Evolutionary conservation across 2,329 filamentous ascomycete genomes (phyloP).

Genomic region (Colletotrichum lindemuthianum): DNA sequence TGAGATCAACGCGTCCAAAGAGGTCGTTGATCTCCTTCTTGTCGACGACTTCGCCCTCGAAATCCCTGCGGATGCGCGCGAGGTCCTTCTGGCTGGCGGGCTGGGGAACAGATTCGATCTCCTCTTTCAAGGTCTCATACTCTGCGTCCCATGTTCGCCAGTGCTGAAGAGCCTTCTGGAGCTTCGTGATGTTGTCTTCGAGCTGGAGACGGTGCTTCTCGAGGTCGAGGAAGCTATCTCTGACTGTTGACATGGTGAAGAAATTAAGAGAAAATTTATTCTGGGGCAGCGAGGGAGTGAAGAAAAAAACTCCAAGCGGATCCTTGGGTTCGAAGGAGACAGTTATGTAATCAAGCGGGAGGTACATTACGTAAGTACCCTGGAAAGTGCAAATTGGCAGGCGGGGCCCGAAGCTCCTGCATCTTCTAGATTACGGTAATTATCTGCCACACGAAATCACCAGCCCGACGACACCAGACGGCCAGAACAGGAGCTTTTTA

Average conservation of each 20-base stretch:
- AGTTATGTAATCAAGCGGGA: slow-evolving; percentile 19
- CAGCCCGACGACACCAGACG: too few relatives aligned
- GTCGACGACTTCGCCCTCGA: slow-evolving; percentile 71
- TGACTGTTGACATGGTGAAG: slow-evolving; percentile 50
- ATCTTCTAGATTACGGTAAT: neutral
- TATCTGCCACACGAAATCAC: too few relatives aligned
- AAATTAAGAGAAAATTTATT: neutral
- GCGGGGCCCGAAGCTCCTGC: neutral
- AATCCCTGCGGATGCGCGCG: slow-evolving; percentile 64
- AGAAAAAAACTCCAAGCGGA: slow-evolving; percentile 27
- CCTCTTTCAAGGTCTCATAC: slow-evolving; percentile 89
- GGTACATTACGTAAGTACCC: slow-evolving; percentile 21
- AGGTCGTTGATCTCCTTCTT: slow-evolving; percentile 64
- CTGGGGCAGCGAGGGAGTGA: neutral
- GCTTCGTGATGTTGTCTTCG: slow-evolving; percentile 77
- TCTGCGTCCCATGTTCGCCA: slow-evolving; percentile 94
- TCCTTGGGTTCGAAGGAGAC: slow-evolving; percentile 16
- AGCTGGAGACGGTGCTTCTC: slow-evolving; percentile 80
- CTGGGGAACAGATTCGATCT: slow-evolving; percentile 69
- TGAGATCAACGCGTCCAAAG: slow-evolving; percentile 55
- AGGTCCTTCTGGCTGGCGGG: slow-evolving; percentile 64
- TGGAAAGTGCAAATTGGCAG: neutral
- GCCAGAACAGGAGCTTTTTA: too few relatives aligned
- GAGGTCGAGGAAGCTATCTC: slow-evolving; percentile 71
- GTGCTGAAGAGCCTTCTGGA: slow-evolving; percentile 80